Base-by-base conservation (phyloP, 2,329 filamentous ascomycete genomes). In the Canariomyces notabilis region DNA sequence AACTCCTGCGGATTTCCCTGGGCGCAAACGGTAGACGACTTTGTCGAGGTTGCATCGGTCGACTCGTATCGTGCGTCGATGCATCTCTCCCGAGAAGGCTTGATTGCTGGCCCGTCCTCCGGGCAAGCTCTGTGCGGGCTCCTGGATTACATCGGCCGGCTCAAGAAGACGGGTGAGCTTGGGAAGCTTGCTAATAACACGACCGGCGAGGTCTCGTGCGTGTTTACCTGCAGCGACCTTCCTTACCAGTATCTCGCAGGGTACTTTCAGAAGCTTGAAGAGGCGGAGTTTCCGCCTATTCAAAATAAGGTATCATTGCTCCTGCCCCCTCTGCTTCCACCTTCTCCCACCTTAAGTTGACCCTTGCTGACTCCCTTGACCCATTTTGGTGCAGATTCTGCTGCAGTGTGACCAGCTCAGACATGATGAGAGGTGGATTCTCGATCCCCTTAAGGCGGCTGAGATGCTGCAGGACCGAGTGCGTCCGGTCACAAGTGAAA, bases 231-330 rank as follows among this genome's bases (percentile, higher is more conserved):
- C 59, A 77, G 74, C 47, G 76, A 80, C 50, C 56, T 79, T 18
- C 76, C 76, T 1, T 78, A 79, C 49, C 75, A 79, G 53, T 79
- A 79, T 48, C 68, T 79, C 21, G 63, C 69, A n/a, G 70, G 72
- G 46, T 79, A 79, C 52, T 78, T 76, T 46, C 61, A 71, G 33
- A 76, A 75, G 50, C 59, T 78, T n/a, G 65, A 63, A 3, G 44
- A 61, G 2, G 61, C 65, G 4, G 57, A 69, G 37, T 76, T 76
- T 55, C 70, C 63, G 34, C 59, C 67, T 0, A 73, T 75, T 16
- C 31, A 46, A 6, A 51, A 51, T 12, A 22, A 40, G 31, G 44
- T 42, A 11, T 14, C 37, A 23, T 20, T 19, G 6, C 20, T 22
- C 23, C 35, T 71, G 38, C 26, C 4, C 8, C 26, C 18, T 22